Base-by-base conservation (phyloP, 768 basidiomycete genomes). In the Russula sp. region DNA sequence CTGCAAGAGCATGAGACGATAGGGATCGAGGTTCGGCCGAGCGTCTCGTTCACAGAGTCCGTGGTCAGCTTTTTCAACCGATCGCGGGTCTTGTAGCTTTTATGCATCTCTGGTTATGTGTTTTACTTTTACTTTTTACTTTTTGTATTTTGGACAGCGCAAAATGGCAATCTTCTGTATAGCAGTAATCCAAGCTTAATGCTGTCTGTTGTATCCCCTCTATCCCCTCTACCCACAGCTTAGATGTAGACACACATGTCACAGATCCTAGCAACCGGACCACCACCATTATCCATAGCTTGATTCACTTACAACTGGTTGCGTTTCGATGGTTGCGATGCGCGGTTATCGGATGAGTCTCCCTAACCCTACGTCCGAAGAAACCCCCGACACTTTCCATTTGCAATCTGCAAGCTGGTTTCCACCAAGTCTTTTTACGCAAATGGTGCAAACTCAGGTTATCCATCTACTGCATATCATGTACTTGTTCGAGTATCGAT, bases 11-110 rank as follows among this genome's bases (percentile, higher is more conserved):
- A 65, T 2, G 64, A 65, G 26, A 61, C 59, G 3, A 26, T 65
- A 1, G 49, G 54, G 42, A 52, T 65, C 44, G 59, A 61, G 4
- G 30, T 65, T 30, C 40, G 64, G 22, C 38, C 38, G 13, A 65
- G 64, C n/a, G 22, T 65, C 22, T 57, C 64, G 0, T 16, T 65
- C n/a, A 11, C n/a, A 16, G 64, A 65, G 40, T 51, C 59, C 24
- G n/a, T 65, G n/a, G 34, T n/a, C 18, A 65, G 64, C 42, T 61
- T 57, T 26, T 65, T 61, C 46, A 64, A 61, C 24, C 58, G 63
- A n/a, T 9, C 44, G 11, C 58, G 46, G 13, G 2, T 64, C 16
- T 1, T 64, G 13, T 64, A 61, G 38, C 6, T 18, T 40, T 40
- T 40, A 40, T 40, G 38, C 38, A 40, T 40, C 38, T 40, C 38